phyloP scores from a whole-genome alignment of 202 grass and related monocot species.

The Setaria italica region DNA sequence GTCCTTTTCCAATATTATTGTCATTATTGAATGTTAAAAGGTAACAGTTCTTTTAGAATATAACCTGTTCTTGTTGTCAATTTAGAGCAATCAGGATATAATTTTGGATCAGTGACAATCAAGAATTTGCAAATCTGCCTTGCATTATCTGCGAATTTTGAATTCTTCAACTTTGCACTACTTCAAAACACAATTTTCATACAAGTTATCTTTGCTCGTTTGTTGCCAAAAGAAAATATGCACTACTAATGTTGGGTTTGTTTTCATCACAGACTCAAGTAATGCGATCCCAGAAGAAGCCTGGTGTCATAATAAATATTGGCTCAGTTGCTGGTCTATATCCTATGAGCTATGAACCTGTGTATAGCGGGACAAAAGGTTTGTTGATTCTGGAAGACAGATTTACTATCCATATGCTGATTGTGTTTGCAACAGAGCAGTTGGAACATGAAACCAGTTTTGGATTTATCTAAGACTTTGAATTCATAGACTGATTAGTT shows the following conservation, averaged over 20 bases:
- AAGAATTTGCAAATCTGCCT: conserved; percentile 12
- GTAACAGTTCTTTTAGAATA: background rate
- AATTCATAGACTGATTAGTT: conserved; percentile 3
- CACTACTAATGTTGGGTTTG: conserved; percentile 29
- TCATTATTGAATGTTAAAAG: conserved; percentile 22
- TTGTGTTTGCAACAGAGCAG: conserved; percentile 20
- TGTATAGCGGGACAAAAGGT: conserved; percentile 91
- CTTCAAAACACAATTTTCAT: conserved; percentile 13
- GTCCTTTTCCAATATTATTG: background rate
- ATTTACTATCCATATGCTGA: background rate
- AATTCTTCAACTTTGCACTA: conserved; percentile 21
- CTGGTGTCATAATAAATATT: conserved; percentile 92
- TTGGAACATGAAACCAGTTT: background rate
- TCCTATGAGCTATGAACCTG: conserved; percentile 70
- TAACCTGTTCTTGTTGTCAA: conserved; percentile 16
- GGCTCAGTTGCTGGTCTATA: conserved; percentile 85
- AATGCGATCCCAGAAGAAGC: conserved; percentile 73
- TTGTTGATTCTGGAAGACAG: background rate
- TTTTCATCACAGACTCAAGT: conserved; percentile 74
- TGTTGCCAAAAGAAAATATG: conserved; percentile 29
- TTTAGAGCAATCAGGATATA: conserved; percentile 20
- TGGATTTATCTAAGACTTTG: conserved; percentile 9
- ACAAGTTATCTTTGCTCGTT: background rate
- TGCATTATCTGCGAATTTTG: conserved; percentile 8
- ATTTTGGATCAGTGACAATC: conserved; percentile 18